A percentile compares a stretch with the other conserved stretches of the same genome.
These are phyloP conservation scores for Cytospora leucostoma DNA, from an alignment of 2,329 filamentous ascomycete genomes.

Conservation along the genomic window DNA sequence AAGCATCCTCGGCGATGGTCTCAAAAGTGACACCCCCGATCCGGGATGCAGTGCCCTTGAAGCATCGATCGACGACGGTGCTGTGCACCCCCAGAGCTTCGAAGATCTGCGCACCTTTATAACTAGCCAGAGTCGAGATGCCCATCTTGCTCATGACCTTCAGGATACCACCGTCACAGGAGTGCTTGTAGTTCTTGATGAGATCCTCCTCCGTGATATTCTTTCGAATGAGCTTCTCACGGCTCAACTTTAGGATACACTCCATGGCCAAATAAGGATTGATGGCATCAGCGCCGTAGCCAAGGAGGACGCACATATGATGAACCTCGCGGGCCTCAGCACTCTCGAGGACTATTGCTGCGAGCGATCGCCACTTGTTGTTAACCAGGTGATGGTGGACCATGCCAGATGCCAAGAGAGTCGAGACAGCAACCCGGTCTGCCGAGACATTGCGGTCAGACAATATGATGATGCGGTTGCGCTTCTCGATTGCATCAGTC, in stretches of 20 bases:
- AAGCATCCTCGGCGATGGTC: constrained; percentile 88
- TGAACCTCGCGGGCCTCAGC: constrained; percentile 96
- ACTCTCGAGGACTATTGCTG: constrained; percentile 85
- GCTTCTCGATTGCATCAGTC: constrained; percentile 78
- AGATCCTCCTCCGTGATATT: constrained; percentile 79
- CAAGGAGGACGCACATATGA: constrained; percentile 97
- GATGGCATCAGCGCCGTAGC: constrained; percentile 91
- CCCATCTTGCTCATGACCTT: constrained; percentile 99
- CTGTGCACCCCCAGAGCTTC: constrained; percentile 94
- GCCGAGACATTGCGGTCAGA: constrained; percentile 84
- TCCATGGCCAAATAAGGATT: constrained; percentile 96
- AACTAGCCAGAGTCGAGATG: constrained; percentile 92
- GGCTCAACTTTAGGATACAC: constrained; percentile 95
- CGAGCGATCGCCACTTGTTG: constrained; percentile 93
- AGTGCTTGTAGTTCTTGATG: constrained; percentile 95
- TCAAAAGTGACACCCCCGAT: constrained; percentile 95
- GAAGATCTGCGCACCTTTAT: constrained; percentile 98
- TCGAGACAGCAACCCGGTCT: constrained; percentile 81
- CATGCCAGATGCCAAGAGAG: constrained; percentile 86
- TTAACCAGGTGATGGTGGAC: constrained; percentile 93
- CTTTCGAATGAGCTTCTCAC: constrained; percentile 89
- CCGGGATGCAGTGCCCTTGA: constrained; percentile 89
- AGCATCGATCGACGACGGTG: constrained; percentile 88
- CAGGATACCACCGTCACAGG: constrained; percentile 91
- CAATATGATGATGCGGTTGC: constrained; percentile 82